These are phyloP conservation scores for Chernovozyma aurita DNA, from an alignment of 1,139 yeast genomes.

Conservation along the genomic window DNA sequence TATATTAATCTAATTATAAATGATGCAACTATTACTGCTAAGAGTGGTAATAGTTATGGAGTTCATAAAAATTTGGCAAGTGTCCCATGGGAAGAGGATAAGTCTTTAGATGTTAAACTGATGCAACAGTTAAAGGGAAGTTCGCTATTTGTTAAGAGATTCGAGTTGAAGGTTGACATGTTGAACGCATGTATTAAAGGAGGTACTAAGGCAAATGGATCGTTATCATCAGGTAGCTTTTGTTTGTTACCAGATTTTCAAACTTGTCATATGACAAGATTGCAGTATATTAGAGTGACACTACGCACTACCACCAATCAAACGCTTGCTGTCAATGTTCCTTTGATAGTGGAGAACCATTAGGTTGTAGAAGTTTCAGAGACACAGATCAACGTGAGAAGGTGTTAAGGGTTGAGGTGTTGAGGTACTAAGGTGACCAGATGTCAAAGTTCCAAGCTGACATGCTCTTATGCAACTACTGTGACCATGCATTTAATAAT, in stretches of 20 bases:
- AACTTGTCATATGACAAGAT: constrained; percentile 48
- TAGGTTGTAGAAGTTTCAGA: no score
- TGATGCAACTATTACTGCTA: neutral
- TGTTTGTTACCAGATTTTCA: constrained; percentile 53
- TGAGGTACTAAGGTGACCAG: no score
- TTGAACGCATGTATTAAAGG: constrained; percentile 23
- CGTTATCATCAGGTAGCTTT: constrained; percentile 6
- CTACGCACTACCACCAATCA: constrained; percentile 31
- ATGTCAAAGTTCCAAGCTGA: no score
- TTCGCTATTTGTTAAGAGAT: constrained; percentile 1
- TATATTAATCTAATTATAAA: constrained; percentile 20
- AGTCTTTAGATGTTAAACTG: neutral
- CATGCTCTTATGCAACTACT: no score
- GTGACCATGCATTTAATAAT: no score
- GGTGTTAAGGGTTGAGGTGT: no score
- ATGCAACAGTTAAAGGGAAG: neutral
- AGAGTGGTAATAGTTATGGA: neutral
- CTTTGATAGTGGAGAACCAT: constrained; percentile 26
- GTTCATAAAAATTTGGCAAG: neutral
- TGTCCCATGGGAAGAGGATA: constrained; percentile 5
- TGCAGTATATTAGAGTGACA: constrained; percentile 39
- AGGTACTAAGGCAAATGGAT: neutral
- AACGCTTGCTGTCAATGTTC: constrained; percentile 32
- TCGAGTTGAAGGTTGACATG: constrained; percentile 17
- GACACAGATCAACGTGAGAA: no score